Evolutionary conservation across 164 flowering plant species (phyloP).

Genomic region (Tetrastigma voinierianum): DNA sequence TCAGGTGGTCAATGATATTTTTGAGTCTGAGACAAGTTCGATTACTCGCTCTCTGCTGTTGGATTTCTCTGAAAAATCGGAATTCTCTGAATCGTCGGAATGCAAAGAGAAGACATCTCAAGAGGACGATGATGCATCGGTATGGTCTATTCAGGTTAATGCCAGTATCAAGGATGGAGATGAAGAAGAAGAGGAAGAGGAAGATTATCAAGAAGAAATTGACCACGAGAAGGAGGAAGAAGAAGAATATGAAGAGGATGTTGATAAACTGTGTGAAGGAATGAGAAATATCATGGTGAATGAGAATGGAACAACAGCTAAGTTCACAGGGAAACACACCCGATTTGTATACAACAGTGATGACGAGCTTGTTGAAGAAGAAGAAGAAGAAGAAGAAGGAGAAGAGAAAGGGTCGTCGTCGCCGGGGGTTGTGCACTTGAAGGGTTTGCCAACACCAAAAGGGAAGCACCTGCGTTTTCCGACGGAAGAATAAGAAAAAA

Average conservation of each 20-base stretch:
- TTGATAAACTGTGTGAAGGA: constrained; percentile 55
- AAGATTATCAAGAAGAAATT: constrained; percentile 15
- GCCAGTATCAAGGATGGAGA: constrained; percentile 53
- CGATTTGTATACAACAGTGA: constrained; percentile 65
- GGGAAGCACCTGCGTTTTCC: constrained; percentile 65
- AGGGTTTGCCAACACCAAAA: constrained; percentile 53
- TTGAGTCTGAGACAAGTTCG: constrained; percentile 35
- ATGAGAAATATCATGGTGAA: constrained; percentile 36
- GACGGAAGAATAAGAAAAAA: constrained; percentile 25
- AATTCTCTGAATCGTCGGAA: constrained; percentile 37
- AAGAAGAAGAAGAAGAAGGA: constrained; percentile 8
- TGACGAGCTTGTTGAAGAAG: constrained; percentile 38
- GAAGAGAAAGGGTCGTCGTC: constrained; percentile 3
- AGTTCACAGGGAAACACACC: constrained; percentile 52
- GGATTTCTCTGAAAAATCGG: constrained; percentile 75
- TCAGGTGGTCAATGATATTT: constrained; percentile 13
- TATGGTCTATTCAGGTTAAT: constrained; percentile 80
- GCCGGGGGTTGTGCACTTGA: constrained; percentile 32
- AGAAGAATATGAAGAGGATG: constrained; percentile 13
- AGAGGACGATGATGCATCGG: constrained; percentile 58
- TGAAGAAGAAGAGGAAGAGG: constrained; percentile 31
- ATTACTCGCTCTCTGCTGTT: constrained; percentile 53
- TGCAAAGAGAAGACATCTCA: constrained; percentile 19
- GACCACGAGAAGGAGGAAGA: constrained; percentile 13
- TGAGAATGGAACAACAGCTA: constrained; percentile 15